Base-by-base conservation (phyloP, 768 basidiomycete genomes). In the Tulasnella sp. region DNA sequence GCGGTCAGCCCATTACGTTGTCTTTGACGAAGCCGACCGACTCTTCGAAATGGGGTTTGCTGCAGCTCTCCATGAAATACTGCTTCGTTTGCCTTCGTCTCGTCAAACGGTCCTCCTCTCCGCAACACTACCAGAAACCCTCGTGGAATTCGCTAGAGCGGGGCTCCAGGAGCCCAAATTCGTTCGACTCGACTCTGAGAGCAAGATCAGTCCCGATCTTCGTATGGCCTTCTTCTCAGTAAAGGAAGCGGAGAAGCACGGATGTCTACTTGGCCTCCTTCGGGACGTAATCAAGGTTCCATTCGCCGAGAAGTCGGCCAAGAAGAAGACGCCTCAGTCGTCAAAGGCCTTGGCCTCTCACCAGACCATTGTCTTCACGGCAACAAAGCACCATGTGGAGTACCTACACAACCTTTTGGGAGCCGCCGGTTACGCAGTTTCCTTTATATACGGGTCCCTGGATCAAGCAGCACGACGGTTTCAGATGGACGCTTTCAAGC, bases 41-140 rank as follows among this genome's bases (percentile, higher is more conserved):
- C 91, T 99, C 16, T 99, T 99, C 86, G 98, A 99, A 85, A 95
- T 99, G 92, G 98, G 98, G 41, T 99, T 99, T 86, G 94, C 95
- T 83, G 91, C 93, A 2, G 94, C 97, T 75, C 89, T 99, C 48
- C 93, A 92, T 77, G 97, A 98, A 86, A 97, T 98, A 83, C 88
- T 99, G 20, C 90, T 93, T 83, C 95, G 96, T 44, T 91, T 99
- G 76, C 96, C 97, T 18, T 81, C 92, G 0, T 90, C 91, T 20
- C 92, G 98, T 44, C 98, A 99, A 86, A 97, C 96, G 2, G 90
- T 98, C 58, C 90, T 99, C 7, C 98, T 98, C 86, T 98, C 97
- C 0, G 98, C 98, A 1, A 99, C 98, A 0, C 89, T 99, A 5
- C 98, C 98, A 7, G 96, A 96, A 84, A 93, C 96, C 6, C 90